Base-by-base conservation (phyloP, 78 protist species). In the Thecamonas trahens region DNA sequence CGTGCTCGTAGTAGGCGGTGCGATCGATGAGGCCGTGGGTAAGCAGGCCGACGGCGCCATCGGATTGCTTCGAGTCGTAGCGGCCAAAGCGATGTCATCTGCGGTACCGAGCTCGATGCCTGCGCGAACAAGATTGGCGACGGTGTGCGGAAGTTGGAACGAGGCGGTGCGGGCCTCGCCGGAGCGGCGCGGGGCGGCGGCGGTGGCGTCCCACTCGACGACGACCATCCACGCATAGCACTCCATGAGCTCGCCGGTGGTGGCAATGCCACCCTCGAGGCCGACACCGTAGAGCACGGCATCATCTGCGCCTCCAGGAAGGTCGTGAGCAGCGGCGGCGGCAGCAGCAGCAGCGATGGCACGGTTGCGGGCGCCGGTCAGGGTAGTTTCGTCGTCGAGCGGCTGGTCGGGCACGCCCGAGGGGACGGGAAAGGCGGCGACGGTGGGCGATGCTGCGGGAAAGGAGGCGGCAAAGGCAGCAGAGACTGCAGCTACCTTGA, bases 351-450 rank as follows among this genome's bases (percentile, higher is more conserved):
- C 57, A n/a, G 39, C 42, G 29, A 13, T 0, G 22, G 70, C 57
- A 1, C 70, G 54, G 31, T 47, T 42, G 59, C 45, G 55, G 7
- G 70, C 70, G 3, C 70, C 70, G 11, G 13, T 5, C 34, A 50
- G 57, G 39, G 70, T 63, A 26, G n/a, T 28, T 5, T 8, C 59
- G 14, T 63, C 70, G 39, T 58, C 70, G 58, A 50, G 24, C 42
- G 70, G 70, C 57, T 63, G 70, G 59, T 42, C 70, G 13, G 45
- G 28, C 39, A 63, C 70, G 45, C 70, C 70, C n/a, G 34, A 20
- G 11, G 54, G 70, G 42, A 32, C 58, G 40, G n/a, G 57, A 13
- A 22, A 15, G 57, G 57, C 57, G 4, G 31, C 8, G 31, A 52
- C 57, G 57, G 57, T 15, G 24, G 57, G n/a, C 57, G 39, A 6